Evolutionary conservation across 164 flowering plant genomes (phyloP).

Genomic region (Nymphaea colorata): DNA sequence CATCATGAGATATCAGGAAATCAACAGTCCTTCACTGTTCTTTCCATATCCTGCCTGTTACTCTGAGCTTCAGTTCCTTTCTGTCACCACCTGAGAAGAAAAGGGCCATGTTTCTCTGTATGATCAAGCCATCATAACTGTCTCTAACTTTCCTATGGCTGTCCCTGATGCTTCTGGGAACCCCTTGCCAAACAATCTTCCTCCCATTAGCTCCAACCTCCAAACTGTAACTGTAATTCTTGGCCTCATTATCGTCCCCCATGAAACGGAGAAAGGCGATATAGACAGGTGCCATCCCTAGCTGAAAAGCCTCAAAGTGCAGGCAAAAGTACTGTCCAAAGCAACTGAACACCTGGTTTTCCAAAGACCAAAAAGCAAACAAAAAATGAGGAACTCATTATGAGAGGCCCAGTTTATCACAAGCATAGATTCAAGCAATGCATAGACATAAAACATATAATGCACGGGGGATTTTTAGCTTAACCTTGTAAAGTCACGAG

Average conservation of each 20-base stretch:
- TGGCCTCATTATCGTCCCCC: slow-evolving; percentile 53
- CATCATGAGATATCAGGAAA: no score
- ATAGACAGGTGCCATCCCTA: slow-evolving; percentile 47
- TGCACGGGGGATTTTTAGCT: no score
- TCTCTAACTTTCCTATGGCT: slow-evolving; percentile 53
- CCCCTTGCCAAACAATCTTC: slow-evolving; percentile 48
- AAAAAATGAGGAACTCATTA: no score
- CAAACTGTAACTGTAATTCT: slow-evolving; percentile 44
- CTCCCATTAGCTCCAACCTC: slow-evolving; percentile 54
- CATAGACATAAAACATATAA: no score
- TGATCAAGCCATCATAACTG: slow-evolving; percentile 50
- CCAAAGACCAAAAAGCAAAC: no score
- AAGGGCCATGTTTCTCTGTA: slow-evolving; percentile 49
- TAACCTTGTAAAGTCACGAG: no score
- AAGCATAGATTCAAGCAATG: no score
- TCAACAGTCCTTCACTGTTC: slow-evolving; percentile 17
- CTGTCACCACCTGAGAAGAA: slow-evolving; percentile 53
- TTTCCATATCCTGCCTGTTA: slow-evolving; percentile 58
- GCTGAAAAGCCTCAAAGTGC: slow-evolving; percentile 56
- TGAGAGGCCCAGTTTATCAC: no score
- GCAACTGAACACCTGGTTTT: slow-evolving; percentile 48
- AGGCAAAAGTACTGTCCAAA: slow-evolving; percentile 53
- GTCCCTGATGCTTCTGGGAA: slow-evolving; percentile 50
- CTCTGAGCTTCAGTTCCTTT: slow-evolving; percentile 46
- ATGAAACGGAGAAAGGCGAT: slow-evolving; percentile 52